Evolutionary conservation across 1,284 basidiomycete genomes (phyloP), one percentile per base, ranked within the genome.

Genomic region (Abortiporus biennis): DNA sequence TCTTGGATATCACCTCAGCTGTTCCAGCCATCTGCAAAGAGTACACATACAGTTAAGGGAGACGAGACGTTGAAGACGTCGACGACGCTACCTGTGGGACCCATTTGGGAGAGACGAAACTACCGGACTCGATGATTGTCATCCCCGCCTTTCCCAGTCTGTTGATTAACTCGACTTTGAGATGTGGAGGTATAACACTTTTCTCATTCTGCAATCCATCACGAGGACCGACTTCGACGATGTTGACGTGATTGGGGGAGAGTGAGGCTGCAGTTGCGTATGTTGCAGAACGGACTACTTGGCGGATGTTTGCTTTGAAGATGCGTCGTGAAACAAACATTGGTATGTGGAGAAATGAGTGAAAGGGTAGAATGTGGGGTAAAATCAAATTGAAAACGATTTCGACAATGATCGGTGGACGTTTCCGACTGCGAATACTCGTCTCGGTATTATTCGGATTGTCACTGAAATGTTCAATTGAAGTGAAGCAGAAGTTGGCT

Each of bases 161-260:
- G 46, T 87, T 76, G 47, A 98, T 83, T 36, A 98, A 74, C 52
- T 89, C 84, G 32, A 84, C 77, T 63, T 95, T 96, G 49, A 85
- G 68, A 9, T 77, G 71, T 0, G 82, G 80, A 3, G 88, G 74
- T 3, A 95, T 82, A 6, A 81, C 67, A 0, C 72, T 71, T 50
- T 85, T 82, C 57, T 97, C 89, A 58, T 97, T 97, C 67, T 97
- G 94, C 12, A 98, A 70, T 0, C 94, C 94, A 63, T 97, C 94
- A 17, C 94, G 72, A 1, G 93, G 89, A 0, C 90, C 89, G 3
- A 96, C 92, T 65, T 97, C 94, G 42, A 98, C 88, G 36, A 97
- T 87, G 44, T 76, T 75, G 34, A 85, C 75, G 42, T 71, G 68
- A 41, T 61, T 57, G n/a, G 53, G 45, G 24, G 42, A 17, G 15